phyloP scores from a whole-genome alignment of 1,139 yeast genomes.

The Arxiozyma heterogenica region DNA sequence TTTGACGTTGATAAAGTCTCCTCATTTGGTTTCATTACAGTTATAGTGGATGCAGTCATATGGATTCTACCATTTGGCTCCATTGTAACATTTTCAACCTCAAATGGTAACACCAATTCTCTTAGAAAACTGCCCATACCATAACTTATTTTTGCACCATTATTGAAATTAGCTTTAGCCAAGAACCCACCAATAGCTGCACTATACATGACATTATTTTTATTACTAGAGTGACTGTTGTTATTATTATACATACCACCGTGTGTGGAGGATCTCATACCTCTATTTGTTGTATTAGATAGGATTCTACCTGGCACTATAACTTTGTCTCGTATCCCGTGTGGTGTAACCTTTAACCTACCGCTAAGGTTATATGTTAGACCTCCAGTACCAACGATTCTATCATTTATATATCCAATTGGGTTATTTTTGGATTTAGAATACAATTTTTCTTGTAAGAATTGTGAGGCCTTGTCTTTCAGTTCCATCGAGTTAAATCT shows the following conservation, averaged over 20 bases:
- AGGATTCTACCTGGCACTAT: constrained; percentile 67
- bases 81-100: constrained; percentile 21
- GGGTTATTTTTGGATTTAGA: constrained; percentile 9
- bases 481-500: constrained; percentile 30
- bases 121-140: constrained; percentile 27
- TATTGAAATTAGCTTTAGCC: constrained; percentile 30
- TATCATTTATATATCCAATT: constrained; percentile 8
- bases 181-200: constrained; percentile 77
- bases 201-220: constrained; percentile 31
- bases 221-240: background rate
- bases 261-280: background rate
- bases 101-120: constrained; percentile 24
- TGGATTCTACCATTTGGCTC: constrained; percentile 23
- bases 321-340: constrained; percentile 53
- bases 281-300: constrained; percentile 25
- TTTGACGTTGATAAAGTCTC: constrained; percentile 1
- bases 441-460: constrained; percentile 24
- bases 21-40: constrained; percentile 1
- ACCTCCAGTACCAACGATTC: constrained; percentile 62
- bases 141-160: constrained; percentile 20
- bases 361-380: constrained; percentile 65
- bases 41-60: constrained; percentile 19
- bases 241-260: constrained; percentile 3
- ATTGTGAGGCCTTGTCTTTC: constrained; percentile 33
- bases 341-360: constrained; percentile 62